Evolutionary conservation across 352 stramenopile genomes (phyloP).

Genomic region (Elongisporangium undulatum): DNA sequence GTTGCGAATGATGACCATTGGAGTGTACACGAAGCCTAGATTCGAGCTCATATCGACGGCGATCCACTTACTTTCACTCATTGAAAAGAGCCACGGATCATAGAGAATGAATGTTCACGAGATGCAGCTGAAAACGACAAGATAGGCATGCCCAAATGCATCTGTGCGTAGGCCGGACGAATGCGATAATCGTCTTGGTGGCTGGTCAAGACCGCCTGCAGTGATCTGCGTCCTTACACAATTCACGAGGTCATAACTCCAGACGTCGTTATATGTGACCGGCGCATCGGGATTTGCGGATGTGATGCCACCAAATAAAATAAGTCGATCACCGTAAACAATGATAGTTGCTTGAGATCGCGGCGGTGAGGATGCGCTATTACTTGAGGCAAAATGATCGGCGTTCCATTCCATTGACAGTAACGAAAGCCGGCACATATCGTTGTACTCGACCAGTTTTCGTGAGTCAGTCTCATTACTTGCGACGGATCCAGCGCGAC

Average conservation of each 20-base stretch:
- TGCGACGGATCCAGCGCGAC: conserved; percentile 26
- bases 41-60: conserved; percentile 9
- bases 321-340: conserved; percentile 39
- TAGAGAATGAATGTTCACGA: conserved; percentile 42
- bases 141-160: conserved; percentile 19
- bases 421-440: conserved; percentile 45
- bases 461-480: too few relatives aligned
- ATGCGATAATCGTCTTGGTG: conserved; percentile 57
- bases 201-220: conserved; percentile 7
- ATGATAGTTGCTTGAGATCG: conserved; percentile 48
- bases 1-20: conserved; percentile 31
- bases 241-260: conserved; percentile 46
- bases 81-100: conserved; percentile 57
- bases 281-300: conserved; percentile 63
- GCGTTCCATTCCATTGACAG: too few relatives aligned
- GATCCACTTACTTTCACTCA: conserved; percentile 38
- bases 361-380: conserved; percentile 18
- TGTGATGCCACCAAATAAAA: conserved; percentile 63
- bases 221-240: conserved; percentile 36
- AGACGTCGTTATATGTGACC: conserved; percentile 55
- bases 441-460: conserved; percentile 31
- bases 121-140: conserved; percentile 47
- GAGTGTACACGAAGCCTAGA: conserved; percentile 55
- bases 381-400: too few relatives aligned
- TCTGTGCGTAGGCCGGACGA: conserved; percentile 34